phyloP scores from a whole-genome alignment of 768 basidiomycete genomes.

The Hirschioporus abietinus region DNA sequence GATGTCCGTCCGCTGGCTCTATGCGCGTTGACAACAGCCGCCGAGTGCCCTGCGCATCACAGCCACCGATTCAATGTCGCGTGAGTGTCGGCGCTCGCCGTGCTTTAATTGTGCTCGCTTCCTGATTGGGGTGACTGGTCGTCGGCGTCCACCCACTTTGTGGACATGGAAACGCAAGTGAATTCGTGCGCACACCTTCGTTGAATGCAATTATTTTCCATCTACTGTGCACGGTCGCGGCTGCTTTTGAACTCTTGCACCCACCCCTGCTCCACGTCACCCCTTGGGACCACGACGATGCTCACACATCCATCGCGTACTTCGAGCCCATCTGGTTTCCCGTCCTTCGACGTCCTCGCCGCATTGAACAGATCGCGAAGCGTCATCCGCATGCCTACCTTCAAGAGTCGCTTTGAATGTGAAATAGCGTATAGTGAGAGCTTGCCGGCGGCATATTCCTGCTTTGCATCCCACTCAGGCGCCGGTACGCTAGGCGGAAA shows the following conservation, averaged over 20 bases:
- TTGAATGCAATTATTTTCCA: not conserved
- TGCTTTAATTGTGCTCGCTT: not conserved
- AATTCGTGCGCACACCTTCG: not conserved
- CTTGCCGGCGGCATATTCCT: slow-evolving; percentile 58
- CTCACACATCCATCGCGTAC: slow-evolving; percentile 77
- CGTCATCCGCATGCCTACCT: slow-evolving; percentile 88
- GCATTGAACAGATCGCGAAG: slow-evolving; percentile 69
- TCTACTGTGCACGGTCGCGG: not conserved
- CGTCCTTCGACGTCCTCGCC: slow-evolving; percentile 49
- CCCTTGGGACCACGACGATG: slow-evolving; percentile 75
- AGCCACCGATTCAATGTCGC: not conserved
- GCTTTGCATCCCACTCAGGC: slow-evolving; percentile 72
- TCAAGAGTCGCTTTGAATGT: slow-evolving; percentile 66
- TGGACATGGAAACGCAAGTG: not conserved
- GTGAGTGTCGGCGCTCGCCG: not conserved
- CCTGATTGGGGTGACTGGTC: not conserved
- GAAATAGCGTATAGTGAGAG: slow-evolving; percentile 86
- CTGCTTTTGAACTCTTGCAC: slow-evolving; percentile 76
- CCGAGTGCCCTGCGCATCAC: not conserved
- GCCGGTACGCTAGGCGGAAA: slow-evolving; percentile 66
- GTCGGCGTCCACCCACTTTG: not conserved
- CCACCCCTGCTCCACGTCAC: slow-evolving; percentile 76
- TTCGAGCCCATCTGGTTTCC: slow-evolving; percentile 75
- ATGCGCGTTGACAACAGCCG: not conserved
- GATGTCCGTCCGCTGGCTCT: not conserved